Evolutionary conservation across 2,329 filamentous ascomycete genomes (phyloP).

Genomic region (Sporothrix curviconia): DNA sequence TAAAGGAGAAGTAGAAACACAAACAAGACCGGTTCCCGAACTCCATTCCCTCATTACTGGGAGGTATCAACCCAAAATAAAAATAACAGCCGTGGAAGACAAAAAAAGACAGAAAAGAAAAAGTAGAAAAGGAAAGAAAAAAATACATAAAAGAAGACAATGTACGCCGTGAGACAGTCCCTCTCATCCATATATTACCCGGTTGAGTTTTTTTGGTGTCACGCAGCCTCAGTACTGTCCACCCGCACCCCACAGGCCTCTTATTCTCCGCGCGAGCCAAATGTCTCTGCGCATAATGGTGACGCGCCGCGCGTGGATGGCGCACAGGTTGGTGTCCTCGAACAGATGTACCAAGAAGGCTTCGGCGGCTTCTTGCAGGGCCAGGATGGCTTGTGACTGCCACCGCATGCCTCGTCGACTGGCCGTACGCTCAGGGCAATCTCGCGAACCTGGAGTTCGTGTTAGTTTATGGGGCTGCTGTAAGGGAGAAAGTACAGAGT

Average conservation of each 20-base stretch:
- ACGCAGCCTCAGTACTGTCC: constrained; percentile 37
- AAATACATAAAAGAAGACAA: background rate
- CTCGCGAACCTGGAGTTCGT: constrained; percentile 53
- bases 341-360: constrained; percentile 95
- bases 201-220: too few species aligned
- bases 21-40: constrained; percentile 1
- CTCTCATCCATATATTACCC: background rate
- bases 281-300: constrained; percentile 99
- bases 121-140: background rate
- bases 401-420: constrained; percentile 67
- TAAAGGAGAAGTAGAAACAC: background rate
- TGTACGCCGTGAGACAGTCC: background rate
- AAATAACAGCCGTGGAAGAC: too few species aligned
- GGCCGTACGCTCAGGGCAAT: constrained; percentile 62
- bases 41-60: background rate
- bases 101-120: background rate
- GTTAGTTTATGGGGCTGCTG: background rate
- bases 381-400: constrained; percentile 92
- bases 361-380: constrained; percentile 91
- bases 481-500: too few species aligned
- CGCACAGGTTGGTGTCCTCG: constrained; percentile 91
- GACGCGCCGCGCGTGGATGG: constrained; percentile 92
- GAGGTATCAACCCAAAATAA: constrained; percentile 9
- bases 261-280: constrained; percentile 76
- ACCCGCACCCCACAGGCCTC: constrained; percentile 68